phyloP scores from a whole-genome alignment of 2,329 filamentous ascomycete species.

The Fusarium tuaranense region DNA sequence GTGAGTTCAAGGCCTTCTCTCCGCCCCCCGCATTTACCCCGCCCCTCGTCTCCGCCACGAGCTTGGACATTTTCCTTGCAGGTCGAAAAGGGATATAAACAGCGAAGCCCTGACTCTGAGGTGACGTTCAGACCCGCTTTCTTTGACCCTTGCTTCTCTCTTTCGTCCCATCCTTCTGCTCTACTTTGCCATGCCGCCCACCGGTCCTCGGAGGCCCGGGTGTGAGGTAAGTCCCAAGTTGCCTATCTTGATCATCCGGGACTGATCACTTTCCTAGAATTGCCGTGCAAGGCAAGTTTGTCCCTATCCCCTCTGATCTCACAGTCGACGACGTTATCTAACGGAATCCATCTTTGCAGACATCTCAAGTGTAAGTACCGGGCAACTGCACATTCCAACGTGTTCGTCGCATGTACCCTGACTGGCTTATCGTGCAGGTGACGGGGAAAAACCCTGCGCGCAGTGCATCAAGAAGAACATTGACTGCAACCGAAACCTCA shows the following conservation, averaged over 20 bases:
- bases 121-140: constrained; percentile 6
- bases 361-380: constrained; percentile 31
- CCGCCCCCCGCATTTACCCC: constrained; percentile 7
- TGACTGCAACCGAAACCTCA: constrained; percentile 26
- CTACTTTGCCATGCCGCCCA: constrained; percentile 22
- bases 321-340: background rate
- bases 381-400: background rate
- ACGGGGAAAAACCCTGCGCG: constrained; percentile 31
- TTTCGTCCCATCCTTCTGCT: background rate
- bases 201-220: constrained; percentile 28
- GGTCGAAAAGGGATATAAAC: constrained; percentile 38
- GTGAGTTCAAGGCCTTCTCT: background rate
- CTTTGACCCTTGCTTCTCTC: background rate
- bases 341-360: constrained; percentile 2
- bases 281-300: constrained; percentile 33
- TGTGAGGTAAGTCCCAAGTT: constrained; percentile 23
- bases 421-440: constrained; percentile 16
- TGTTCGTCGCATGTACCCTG: background rate
- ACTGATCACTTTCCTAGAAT: constrained; percentile 22
- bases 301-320: background rate
- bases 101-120: constrained; percentile 15
- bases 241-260: background rate
- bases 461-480: constrained; percentile 32
- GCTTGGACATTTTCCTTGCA: constrained; percentile 24
- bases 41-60: constrained; percentile 3